Evolutionary conservation across 2,329 filamentous ascomycete species (phyloP).

Genomic region (Venturia asperata): DNA sequence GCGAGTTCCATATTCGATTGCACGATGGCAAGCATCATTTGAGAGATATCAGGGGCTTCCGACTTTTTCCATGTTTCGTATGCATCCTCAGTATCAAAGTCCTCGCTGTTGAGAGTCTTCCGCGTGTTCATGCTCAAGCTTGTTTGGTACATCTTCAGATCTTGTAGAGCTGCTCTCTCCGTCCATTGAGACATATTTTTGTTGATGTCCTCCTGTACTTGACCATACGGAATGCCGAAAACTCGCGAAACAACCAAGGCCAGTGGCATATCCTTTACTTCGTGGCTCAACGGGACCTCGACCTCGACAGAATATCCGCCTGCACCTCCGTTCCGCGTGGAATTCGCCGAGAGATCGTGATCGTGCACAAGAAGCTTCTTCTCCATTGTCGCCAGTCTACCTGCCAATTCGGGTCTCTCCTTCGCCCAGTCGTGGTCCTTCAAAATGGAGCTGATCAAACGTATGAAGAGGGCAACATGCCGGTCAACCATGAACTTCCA

Average conservation of each 20-base stretch:
- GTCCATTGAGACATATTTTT: constrained; percentile 77
- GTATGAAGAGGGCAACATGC: constrained; percentile 89
- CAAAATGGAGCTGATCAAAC: constrained; percentile 72
- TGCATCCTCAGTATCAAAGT: constrained; percentile 84
- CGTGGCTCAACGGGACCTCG: constrained; percentile 73
- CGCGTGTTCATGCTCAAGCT: constrained; percentile 73
- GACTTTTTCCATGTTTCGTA: constrained; percentile 86
- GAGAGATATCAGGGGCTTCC: constrained; percentile 79
- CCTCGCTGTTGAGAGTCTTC: constrained; percentile 69
- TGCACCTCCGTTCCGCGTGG: constrained; percentile 48
- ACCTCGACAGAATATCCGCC: constrained; percentile 69
- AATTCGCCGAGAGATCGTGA: constrained; percentile 68
- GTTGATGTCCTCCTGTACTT: constrained; percentile 83
- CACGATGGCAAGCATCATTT: constrained; percentile 88
- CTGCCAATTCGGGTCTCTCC: constrained; percentile 77
- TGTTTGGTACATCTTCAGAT: constrained; percentile 89
- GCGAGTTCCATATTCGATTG: constrained; percentile 79
- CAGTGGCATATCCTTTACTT: constrained; percentile 94
- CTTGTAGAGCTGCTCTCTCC: constrained; percentile 79
- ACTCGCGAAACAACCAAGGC: constrained; percentile 81
- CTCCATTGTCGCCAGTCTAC: constrained; percentile 72
- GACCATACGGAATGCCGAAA: constrained; percentile 70
- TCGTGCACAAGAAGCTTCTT: constrained; percentile 92
- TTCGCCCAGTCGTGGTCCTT: constrained; percentile 78
- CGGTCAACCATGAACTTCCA: constrained; percentile 92